A percentile compares a stretch with the other conserved stretches of the same genome.
Evolutionary conservation across 768 basidiomycete genomes (phyloP).

Genomic region (Melanogaster broomeanus): DNA sequence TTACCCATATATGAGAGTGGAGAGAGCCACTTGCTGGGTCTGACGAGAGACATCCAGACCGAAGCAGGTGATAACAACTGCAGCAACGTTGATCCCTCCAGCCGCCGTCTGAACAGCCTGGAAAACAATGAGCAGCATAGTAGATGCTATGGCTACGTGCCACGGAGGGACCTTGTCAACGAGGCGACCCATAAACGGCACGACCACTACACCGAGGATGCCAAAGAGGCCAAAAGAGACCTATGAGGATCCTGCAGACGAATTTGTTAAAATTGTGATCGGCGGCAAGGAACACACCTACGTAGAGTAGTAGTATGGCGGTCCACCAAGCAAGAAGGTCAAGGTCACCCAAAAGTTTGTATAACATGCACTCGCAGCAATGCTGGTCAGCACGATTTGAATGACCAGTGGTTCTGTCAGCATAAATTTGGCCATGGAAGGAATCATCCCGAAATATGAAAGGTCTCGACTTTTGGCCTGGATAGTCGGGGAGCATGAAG

Average conservation of each 20-base stretch:
- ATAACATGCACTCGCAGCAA: constrained; percentile 57
- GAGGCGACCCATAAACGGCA: constrained; percentile 64
- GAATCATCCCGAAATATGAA: constrained; percentile 64
- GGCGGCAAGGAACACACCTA: constrained; percentile 18
- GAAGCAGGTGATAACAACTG: constrained; percentile 64
- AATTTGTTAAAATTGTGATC: not conserved
- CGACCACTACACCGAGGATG: constrained; percentile 62
- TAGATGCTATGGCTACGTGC: constrained; percentile 63
- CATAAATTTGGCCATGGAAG: constrained; percentile 72
- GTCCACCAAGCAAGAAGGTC: constrained; percentile 75
- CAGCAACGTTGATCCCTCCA: constrained; percentile 65
- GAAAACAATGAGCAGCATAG: constrained; percentile 46
- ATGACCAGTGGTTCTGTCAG: constrained; percentile 76
- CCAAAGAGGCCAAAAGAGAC: constrained; percentile 73
- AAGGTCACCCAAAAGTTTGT: constrained; percentile 68
- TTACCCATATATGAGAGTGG: constrained; percentile 53
- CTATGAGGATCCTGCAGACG: constrained; percentile 47
- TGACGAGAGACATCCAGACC: constrained; percentile 72
- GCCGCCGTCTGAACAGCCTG: constrained; percentile 65
- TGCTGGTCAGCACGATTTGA: constrained; percentile 60
- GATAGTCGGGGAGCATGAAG: constrained; percentile 72
- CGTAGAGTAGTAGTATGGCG: constrained; percentile 76
- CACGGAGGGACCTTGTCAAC: constrained; percentile 73
- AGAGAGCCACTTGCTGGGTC: constrained; percentile 63
- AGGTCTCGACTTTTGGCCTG: constrained; percentile 65